Evolutionary conservation across 2,329 filamentous ascomycete species (phyloP).

Genomic region (Fusarium robinianum): DNA sequence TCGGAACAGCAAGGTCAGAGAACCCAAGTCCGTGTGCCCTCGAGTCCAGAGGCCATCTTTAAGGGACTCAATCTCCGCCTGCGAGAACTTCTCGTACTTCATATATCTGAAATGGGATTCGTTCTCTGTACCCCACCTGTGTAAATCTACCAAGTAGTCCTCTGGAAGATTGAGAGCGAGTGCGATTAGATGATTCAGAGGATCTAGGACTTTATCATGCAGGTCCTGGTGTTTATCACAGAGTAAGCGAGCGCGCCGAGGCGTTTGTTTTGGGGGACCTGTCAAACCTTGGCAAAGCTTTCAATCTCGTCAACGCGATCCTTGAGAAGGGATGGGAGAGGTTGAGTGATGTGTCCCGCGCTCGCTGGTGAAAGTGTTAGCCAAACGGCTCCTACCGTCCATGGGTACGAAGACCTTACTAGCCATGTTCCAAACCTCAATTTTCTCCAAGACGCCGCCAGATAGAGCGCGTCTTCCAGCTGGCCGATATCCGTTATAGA

Average conservation of each 20-base stretch:
- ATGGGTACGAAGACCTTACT: constrained; percentile 29
- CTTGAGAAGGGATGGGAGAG: constrained; percentile 21
- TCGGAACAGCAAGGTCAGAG: constrained; percentile 60
- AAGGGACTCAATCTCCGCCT: constrained; percentile 51
- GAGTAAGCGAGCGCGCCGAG: background rate
- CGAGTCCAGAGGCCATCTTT: constrained; percentile 49
- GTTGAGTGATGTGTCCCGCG: constrained; percentile 39
- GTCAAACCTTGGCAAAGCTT: constrained; percentile 20
- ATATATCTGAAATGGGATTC: constrained; percentile 68
- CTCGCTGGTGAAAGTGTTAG: constrained; percentile 25
- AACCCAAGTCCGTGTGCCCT: constrained; percentile 62
- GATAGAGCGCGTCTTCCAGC: constrained; percentile 45
- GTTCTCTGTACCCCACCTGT: constrained; percentile 61
- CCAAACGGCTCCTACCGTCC: background rate
- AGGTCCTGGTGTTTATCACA: constrained; percentile 36
- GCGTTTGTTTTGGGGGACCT: no score
- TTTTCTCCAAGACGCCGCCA: constrained; percentile 47
- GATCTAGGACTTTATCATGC: constrained; percentile 60
- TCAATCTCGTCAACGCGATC: constrained; percentile 20
- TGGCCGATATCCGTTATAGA: constrained; percentile 62
- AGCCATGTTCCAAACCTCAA: constrained; percentile 46
- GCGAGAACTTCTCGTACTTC: constrained; percentile 56
- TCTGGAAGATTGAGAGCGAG: constrained; percentile 63
- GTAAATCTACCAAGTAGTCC: constrained; percentile 57
- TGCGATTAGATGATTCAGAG: constrained; percentile 63